These are phyloP conservation scores for Phytophthora nicotianae DNA, from an alignment of 352 stramenopile species.

Conservation along the genomic window DNA sequence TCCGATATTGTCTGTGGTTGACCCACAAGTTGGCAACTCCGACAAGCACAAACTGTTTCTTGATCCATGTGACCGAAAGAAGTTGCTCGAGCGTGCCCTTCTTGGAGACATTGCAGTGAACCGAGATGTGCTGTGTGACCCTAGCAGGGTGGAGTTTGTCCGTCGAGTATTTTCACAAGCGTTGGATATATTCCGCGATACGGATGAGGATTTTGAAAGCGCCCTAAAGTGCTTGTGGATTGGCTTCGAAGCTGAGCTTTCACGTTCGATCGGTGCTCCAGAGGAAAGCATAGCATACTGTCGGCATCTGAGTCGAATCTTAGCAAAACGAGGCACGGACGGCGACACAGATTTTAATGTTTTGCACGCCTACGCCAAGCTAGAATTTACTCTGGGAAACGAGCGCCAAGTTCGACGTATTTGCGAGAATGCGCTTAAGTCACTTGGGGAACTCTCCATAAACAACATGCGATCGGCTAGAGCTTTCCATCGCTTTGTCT, in stretches of 20 bases:
- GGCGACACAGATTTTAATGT: constrained; percentile 28
- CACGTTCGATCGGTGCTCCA: neutral
- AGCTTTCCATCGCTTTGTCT: constrained; percentile 59
- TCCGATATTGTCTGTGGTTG: constrained; percentile 54
- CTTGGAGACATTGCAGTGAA: constrained; percentile 35
- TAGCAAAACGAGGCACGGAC: constrained; percentile 23
- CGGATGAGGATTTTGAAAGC: constrained; percentile 19
- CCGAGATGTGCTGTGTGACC: constrained; percentile 27
- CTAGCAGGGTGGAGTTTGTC: constrained; percentile 51
- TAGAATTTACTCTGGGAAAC: constrained; percentile 57
- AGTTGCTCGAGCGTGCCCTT: constrained; percentile 30
- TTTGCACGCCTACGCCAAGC: constrained; percentile 57
- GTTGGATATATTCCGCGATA: constrained; percentile 27
- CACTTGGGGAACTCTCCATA: constrained; percentile 14
- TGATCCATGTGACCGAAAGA: constrained; percentile 27
- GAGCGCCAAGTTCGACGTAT: constrained; percentile 51
- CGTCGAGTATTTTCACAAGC: constrained; percentile 41
- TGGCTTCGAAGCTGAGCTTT: constrained; percentile 48
- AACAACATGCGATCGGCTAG: constrained; percentile 13
- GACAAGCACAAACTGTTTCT: constrained; percentile 35
- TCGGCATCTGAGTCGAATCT: constrained; percentile 43
- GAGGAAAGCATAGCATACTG: constrained; percentile 14
- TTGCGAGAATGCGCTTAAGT: constrained; percentile 59
- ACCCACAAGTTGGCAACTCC: constrained; percentile 21
- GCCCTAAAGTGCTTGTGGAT: constrained; percentile 56